phyloP scores from a whole-genome alignment of 306 rosid species.

The Potentilla sterilis region DNA sequence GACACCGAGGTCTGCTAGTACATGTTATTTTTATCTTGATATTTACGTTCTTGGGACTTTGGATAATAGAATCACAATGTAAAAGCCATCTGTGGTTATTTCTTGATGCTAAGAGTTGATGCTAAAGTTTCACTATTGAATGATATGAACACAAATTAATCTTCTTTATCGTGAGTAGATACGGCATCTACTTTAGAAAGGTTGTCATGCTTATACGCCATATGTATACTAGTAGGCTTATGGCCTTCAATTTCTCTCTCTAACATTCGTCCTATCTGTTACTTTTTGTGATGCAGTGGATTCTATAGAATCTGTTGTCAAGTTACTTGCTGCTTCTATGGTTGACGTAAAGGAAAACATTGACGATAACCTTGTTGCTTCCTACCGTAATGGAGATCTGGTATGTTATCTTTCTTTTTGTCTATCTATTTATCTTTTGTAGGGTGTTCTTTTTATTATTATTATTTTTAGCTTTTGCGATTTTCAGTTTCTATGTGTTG shows the following conservation, averaged over 20 bases:
- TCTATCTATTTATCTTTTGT: not conserved
- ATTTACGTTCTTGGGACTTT: not conserved
- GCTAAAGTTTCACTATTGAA: not conserved
- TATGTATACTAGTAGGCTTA: not conserved
- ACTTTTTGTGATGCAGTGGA: conserved; percentile 33
- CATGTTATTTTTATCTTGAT: not conserved
- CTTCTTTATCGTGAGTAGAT: not conserved
- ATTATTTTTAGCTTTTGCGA: not conserved
- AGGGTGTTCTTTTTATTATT: not conserved
- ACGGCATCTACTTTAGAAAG: not conserved
- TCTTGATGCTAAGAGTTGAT: conserved; percentile 2
- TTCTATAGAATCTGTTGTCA: conserved; percentile 48
- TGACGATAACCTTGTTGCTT: conserved; percentile 55
- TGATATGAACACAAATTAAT: not conserved
- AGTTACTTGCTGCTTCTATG: conserved; percentile 57
- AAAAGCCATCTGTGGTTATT: not conserved
- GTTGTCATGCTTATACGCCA: not conserved
- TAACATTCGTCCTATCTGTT: conserved; percentile 20
- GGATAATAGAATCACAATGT: not conserved
- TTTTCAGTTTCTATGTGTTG: not conserved
- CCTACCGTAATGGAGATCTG: conserved; percentile 42
- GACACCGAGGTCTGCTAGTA: not conserved
- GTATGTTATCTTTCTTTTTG: conserved; percentile 30
- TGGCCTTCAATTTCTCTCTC: conserved; percentile 11
- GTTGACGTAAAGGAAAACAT: conserved; percentile 71